Base-by-base conservation (phyloP, 331 rosid genomes). In the Arachis monticola region DNA sequence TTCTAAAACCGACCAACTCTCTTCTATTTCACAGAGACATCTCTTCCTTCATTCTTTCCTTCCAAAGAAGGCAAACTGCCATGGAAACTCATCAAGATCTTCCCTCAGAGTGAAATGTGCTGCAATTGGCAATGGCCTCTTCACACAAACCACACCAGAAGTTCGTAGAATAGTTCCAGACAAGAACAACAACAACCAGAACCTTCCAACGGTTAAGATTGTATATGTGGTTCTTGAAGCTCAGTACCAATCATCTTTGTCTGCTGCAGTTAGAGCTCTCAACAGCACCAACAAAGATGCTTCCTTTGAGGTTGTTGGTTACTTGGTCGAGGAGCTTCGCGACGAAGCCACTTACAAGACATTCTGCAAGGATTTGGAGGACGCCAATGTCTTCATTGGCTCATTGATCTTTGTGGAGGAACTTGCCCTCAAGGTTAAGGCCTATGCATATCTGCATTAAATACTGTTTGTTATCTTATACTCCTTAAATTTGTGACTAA, bases 191-290 rank as follows among this genome's bases (percentile, higher is more conserved):
- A 88, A 90, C 7, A 75, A 73, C 27, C 84, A 46, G 2, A 86
- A 78, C 67, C 82, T 95, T 17, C 99, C 99, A 8, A 81, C 83
- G 0, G 97, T 95, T 11, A 95, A 92, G 79, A 62, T 92, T 14
- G 97, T 92, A 6, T 95, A 92, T 47, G 99, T 95, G 1, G 97
- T 95, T 4, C 86, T 95, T 40, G 99, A 95, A 61, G 99, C 99
- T 60, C 99, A 95, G 88, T 95, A 90, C 81, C 99, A 95, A 46
- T 95, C 99, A n/a, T 84, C 99, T 3, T 86, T 95, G 22, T 79
- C 96, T 0, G 90, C 96, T 3, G 99, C 99, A 3, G 99, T 92
- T 0, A 79, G 83, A 65, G 72, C 92, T 48, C 88, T 95, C 57
- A 95, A 95, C 82, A 72, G 58, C 4, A 75, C 53, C 52, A 79